Conservation (phyloP, 2,329 filamentous ascomycete genomes). For the Ceratocystis cubensis region DNA sequence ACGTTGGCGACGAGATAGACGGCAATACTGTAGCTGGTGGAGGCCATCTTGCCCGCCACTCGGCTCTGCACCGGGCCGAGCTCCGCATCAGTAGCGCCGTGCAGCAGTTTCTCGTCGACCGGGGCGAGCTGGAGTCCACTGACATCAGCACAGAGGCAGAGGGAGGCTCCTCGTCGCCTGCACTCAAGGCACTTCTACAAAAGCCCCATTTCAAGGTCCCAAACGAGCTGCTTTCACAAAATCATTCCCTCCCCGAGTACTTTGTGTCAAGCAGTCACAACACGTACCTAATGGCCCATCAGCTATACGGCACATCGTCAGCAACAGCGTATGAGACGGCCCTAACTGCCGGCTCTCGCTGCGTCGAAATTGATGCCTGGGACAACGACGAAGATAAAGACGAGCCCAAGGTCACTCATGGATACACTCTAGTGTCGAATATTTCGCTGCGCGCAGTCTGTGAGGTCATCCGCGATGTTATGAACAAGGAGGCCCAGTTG, state of each 20-base stretch:
- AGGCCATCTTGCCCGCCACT: slow-evolving; percentile 41
- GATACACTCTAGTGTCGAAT: slow-evolving; percentile 54
- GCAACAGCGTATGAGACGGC: slow-evolving; percentile 52
- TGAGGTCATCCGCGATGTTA: slow-evolving; percentile 49
- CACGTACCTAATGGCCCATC: slow-evolving; percentile 58
- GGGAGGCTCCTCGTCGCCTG: slow-evolving; percentile 32
- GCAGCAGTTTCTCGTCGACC: slow-evolving; percentile 41
- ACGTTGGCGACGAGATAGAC: slow-evolving; percentile 42
- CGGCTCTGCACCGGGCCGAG: slow-evolving; percentile 37
- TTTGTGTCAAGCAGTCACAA: slow-evolving; percentile 64
- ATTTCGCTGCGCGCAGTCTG: slow-evolving; percentile 53
- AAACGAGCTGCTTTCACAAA: slow-evolving; percentile 40
- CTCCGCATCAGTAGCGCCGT: slow-evolving; percentile 49
- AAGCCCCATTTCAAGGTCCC: slow-evolving; percentile 48
- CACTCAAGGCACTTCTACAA: slow-evolving; percentile 40
- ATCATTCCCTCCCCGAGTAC: slow-evolving; percentile 53
- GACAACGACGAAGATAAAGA: slow-evolving; percentile 47
- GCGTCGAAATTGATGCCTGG: slow-evolving; percentile 65
- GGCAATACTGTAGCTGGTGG: slow-evolving; percentile 43
- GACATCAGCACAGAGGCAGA: slow-evolving; percentile 39
- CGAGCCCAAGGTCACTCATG: slow-evolving; percentile 59
- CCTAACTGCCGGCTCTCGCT: slow-evolving; percentile 50
- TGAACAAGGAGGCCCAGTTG: slow-evolving; percentile 44
- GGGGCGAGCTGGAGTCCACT: slow-evolving; percentile 36
- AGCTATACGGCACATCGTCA: slow-evolving; percentile 52